phyloP scores from a whole-genome alignment of 805 yeast species.

The Barnettozyma californica region DNA sequence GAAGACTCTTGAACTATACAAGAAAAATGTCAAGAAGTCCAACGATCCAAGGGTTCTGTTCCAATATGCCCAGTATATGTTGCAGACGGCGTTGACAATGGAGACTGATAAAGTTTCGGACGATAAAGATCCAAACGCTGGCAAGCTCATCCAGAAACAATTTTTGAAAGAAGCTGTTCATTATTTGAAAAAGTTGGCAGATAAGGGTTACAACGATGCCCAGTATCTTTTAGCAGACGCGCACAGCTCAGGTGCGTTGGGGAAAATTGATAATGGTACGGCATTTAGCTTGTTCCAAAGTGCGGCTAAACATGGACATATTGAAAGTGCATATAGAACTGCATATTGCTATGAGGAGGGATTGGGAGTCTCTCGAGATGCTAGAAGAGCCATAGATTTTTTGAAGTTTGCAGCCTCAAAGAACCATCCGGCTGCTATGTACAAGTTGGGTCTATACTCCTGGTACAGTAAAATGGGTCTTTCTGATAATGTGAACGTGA shows the following conservation, averaged over 20 bases:
- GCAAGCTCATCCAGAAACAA: constrained; percentile 38
- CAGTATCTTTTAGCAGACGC: constrained; percentile 93
- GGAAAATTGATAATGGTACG: constrained; percentile 71
- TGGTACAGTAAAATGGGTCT: constrained; percentile 85
- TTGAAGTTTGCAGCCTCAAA: constrained; percentile 82
- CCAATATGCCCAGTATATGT: constrained; percentile 86
- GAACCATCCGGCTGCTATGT: constrained; percentile 97
- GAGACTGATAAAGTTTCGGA: constrained; percentile 23
- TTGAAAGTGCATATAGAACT: constrained; percentile 87
- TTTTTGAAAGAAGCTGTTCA: constrained; percentile 73
- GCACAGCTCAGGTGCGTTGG: constrained; percentile 76
- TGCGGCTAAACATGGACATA: constrained; percentile 92
- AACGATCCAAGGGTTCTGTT: constrained; percentile 84
- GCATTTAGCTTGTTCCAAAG: constrained; percentile 73
- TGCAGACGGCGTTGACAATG: constrained; percentile 74
- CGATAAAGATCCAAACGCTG: constrained; percentile 25
- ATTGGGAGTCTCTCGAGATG: constrained; percentile 83
- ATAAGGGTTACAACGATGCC: constrained; percentile 81
- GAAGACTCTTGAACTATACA: constrained; percentile 81
- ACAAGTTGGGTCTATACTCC: constrained; percentile 81
- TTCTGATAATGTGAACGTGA: constrained; percentile 57
- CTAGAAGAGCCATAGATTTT: constrained; percentile 79
- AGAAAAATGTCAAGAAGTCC: constrained; percentile 77
- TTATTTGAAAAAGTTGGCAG: constrained; percentile 65
- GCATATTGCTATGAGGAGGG: constrained; percentile 93